Evolutionary conservation across 2,329 filamentous ascomycete species (phyloP), one percentile per base, ranked within the genome.

Genomic region (Tolypocladium tundrense): DNA sequence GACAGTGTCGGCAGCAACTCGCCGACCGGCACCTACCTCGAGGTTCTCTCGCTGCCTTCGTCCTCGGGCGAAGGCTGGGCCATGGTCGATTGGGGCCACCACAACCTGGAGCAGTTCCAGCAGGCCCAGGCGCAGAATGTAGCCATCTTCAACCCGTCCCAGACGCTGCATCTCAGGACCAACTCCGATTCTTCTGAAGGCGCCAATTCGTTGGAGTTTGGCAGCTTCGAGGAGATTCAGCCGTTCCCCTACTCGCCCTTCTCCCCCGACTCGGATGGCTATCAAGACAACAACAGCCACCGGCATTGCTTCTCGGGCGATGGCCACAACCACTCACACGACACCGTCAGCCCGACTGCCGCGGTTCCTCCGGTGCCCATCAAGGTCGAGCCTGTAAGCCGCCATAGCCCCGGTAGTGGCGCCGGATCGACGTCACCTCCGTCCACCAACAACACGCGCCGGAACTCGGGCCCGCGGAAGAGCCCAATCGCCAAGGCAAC

Each of bases 51-150:
- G 8, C 77, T 96, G 50, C 82, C 84, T 31, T 87, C 86, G 58
- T 91, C 91, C 63, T 90, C 88, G 67, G 91, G 95, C 65, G 90
- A 92, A 65, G 90, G 90, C 59, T 97, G 92, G 92, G 85, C 84
- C 55, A 83, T 88, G 63, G 86, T 97, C 58, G 89, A 94, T 63
- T 83, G 85, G 69, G 86, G 86, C 60, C 84, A 87, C 60, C 86
- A 84, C 60, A 88, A 86, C 55, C 66, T 74, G 42, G 85, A 88
- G 64, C 88, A 93, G 64, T 73, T 74, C 59, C 70, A 73, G 54
- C 76, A 78, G 59, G 70, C 77, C 45, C 80, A 81, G 51, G 67
- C 69, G 7, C 81, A 83, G 55, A 83, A 78, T 61, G 72, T 78
- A 45, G 86, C 89, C 63, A 92, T 96, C 68, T 95, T 96, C 79